A percentile compares a stretch with the other conserved stretches of the same genome.
Conservation (phyloP, 1,284 basidiomycete genomes). For the Sphagnurus paluster region DNA sequence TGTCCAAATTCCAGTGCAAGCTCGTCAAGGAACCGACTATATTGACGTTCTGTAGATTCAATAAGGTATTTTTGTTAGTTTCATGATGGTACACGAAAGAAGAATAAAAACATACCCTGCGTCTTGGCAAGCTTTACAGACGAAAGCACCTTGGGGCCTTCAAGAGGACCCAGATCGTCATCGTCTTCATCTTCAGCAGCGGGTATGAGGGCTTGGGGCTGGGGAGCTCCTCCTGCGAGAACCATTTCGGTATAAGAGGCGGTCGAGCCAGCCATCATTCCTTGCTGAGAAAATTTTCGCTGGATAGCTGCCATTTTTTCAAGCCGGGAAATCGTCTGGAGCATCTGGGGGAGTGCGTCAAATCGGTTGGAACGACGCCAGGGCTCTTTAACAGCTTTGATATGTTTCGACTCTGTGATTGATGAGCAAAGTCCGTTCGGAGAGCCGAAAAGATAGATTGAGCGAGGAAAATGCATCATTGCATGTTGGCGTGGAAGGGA, state of each 20-base stretch:
- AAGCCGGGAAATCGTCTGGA: neutral
- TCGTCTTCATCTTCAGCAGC: no score
- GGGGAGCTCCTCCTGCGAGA: neutral
- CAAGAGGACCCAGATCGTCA: no score
- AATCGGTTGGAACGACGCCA: constrained; percentile 7
- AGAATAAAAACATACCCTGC: no score
- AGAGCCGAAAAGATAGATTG: constrained; percentile 23
- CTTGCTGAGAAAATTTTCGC: constrained; percentile 1
- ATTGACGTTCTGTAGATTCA: no score
- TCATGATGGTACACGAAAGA: no score
- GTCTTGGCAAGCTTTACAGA: no score
- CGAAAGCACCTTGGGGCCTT: no score
- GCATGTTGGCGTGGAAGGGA: constrained; percentile 29
- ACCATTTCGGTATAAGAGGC: neutral
- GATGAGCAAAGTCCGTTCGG: no score
- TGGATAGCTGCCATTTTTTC: constrained; percentile 5
- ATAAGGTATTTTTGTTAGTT: no score
- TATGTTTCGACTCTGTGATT: constrained; percentile 22
- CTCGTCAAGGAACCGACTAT: no score
- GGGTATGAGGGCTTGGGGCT: no score
- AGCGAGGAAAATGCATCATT: constrained; percentile 17
- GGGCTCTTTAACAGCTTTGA: constrained; percentile 1
- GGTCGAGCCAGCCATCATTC: constrained; percentile 9
- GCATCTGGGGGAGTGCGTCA: constrained; percentile 10
- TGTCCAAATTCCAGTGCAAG: no score